These are phyloP conservation scores for Strobilomyces dryophilus DNA, from an alignment of 768 basidiomycete genomes.

Conservation along the genomic window DNA sequence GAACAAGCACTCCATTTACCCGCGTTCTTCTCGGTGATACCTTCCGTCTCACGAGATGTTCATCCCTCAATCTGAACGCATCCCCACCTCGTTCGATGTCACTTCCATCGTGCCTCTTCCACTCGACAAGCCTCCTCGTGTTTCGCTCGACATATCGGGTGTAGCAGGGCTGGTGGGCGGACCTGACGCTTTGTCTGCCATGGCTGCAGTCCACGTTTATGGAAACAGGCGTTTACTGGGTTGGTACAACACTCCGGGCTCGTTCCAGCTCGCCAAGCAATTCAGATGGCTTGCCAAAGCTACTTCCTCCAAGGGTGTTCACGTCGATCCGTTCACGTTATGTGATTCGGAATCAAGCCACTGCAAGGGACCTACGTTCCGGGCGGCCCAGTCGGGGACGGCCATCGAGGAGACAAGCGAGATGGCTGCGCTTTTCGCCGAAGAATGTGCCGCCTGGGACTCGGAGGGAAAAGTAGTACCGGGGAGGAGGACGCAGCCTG, in stretches of 20 bases:
- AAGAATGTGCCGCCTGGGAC: not conserved
- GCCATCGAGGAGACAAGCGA: not conserved
- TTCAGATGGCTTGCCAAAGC: not conserved
- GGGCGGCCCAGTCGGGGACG: not conserved
- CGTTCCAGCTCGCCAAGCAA: not conserved
- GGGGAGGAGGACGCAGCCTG: not conserved
- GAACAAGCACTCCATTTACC: not conserved
- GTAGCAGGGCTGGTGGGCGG: constrained; percentile 1
- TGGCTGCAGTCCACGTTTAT: not conserved
- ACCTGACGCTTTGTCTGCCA: not conserved
- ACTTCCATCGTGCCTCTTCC: not conserved
- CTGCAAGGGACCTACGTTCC: not conserved
- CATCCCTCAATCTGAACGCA: not conserved
- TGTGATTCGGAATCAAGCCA: not conserved
- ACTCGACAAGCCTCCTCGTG: not conserved
- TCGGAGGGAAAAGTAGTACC: not conserved
- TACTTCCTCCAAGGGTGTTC: not conserved
- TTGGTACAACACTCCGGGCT: not conserved
- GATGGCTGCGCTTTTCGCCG: not conserved
- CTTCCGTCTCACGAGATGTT: not conserved
- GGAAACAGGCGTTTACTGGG: not conserved
- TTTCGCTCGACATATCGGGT: not conserved
- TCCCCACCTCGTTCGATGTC: not conserved
- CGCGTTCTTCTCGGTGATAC: not conserved
- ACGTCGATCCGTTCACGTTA: not conserved